Percentiles rank a stretch among this genome's conserved stretches.
phyloP scores from a whole-genome alignment of 139 green algal species.

The Tetradesmus obliquus region DNA sequence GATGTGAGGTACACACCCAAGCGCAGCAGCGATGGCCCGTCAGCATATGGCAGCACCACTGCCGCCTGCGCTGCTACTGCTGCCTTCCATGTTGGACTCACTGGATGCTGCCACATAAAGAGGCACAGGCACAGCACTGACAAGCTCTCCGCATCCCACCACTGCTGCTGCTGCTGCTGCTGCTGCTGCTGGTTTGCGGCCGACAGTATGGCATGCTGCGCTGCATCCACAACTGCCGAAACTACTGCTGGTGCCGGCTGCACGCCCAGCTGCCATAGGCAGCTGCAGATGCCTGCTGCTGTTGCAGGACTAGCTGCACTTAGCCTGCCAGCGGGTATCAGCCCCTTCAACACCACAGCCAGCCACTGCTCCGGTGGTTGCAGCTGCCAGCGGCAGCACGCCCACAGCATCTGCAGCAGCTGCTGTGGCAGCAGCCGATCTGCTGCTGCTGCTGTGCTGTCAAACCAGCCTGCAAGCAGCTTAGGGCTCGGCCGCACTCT shows the following conservation, averaged over 20 bases:
- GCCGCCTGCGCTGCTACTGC: conserved; percentile 11
- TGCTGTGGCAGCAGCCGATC: conserved; percentile 8
- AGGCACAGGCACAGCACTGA: conserved; percentile 42
- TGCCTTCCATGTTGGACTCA: not conserved
- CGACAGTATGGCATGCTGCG: conserved; percentile 15
- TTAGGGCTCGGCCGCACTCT: not conserved
- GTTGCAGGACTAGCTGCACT: not conserved
- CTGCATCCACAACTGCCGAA: conserved; percentile 23
- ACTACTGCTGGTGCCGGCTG: not conserved
- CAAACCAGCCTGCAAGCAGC: conserved; percentile 13
- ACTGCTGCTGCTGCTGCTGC: conserved; percentile 30
- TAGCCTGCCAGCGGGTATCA: not conserved
- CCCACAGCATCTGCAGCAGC: conserved; percentile 13
- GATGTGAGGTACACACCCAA: not conserved
- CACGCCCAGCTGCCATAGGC: conserved; percentile 31
- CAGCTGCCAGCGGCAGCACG: not conserved
- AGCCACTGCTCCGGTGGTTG: conserved; percentile 14
- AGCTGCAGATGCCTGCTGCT: conserved; percentile 14
- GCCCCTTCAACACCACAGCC: not conserved
- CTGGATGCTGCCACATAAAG: not conserved
- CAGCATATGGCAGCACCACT: not conserved
- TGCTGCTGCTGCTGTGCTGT: conserved; percentile 9
- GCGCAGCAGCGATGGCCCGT: conserved; percentile 21
- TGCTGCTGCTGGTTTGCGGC: not conserved
- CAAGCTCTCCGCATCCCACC: conserved; percentile 25